Percentiles rank a stretch among this genome's conserved stretches.
Evolutionary conservation across 441 rosid genomes (phyloP).

Genomic region (Flueggea neowawraea): DNA sequence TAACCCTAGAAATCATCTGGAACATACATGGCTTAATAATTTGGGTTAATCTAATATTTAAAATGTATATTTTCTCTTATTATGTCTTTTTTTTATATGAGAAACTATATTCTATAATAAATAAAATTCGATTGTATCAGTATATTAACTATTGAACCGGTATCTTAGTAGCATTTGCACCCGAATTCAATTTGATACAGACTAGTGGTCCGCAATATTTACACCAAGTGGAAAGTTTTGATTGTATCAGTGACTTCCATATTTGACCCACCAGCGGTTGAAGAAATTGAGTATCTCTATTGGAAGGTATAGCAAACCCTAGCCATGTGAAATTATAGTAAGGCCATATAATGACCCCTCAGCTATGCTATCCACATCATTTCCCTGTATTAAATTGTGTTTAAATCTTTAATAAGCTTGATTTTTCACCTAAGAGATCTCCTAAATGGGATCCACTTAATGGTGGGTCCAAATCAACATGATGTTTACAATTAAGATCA

Average conservation of each 20-base stretch:
- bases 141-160: no score
- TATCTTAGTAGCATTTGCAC: not conserved
- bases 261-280: conserved; percentile 47
- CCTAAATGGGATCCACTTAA: conserved; percentile 22
- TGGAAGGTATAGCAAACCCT: conserved; percentile 13
- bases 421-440: conserved; percentile 60
- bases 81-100: no score
- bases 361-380: conserved; percentile 55
- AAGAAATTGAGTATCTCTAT: conserved; percentile 35
- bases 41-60: no score
- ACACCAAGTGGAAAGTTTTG: conserved; percentile 25
- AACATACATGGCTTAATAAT: no score
- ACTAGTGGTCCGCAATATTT: conserved; percentile 11
- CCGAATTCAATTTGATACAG: not conserved
- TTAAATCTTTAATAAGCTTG: conserved; percentile 33
- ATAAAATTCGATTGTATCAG: no score
- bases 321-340: conserved; percentile 13
- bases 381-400: conserved; percentile 25
- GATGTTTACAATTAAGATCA: conserved; percentile 45
- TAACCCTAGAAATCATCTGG: no score
- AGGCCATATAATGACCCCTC: conserved; percentile 1
- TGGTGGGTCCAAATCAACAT: conserved; percentile 48
- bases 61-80: no score
- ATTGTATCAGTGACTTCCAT: conserved; percentile 18
- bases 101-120: no score